phyloP scores from a whole-genome alignment of 257 asterid genomes.

The Mentha longifolia region DNA sequence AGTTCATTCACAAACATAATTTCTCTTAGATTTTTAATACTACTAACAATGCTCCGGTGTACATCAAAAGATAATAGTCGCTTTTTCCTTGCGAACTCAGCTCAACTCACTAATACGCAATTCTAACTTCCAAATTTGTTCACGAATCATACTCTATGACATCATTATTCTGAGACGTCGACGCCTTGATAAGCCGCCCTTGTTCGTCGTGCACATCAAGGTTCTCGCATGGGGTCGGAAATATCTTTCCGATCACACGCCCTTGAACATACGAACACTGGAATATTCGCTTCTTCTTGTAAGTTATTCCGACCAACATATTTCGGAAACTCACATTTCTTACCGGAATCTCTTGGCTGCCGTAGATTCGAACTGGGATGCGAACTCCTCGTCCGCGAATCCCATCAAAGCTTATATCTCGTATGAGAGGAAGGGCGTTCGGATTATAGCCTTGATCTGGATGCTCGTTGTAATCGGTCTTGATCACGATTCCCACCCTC shows the following conservation, averaged over 20 bases:
- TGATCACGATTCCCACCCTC: constrained; percentile 86
- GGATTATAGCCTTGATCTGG: constrained; percentile 78
- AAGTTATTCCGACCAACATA: constrained; percentile 81
- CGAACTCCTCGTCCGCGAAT: constrained; percentile 80
- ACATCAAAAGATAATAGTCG: background rate
- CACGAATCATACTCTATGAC: constrained; percentile 46
- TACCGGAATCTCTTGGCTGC: constrained; percentile 78
- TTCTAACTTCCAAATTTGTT: background rate
- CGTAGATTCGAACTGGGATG: constrained; percentile 88
- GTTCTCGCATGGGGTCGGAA: constrained; percentile 81
- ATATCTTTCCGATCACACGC: constrained; percentile 75
- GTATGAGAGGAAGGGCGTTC: constrained; percentile 71
- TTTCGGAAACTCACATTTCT: constrained; percentile 65
- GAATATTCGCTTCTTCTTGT: constrained; percentile 86
- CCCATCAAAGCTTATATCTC: constrained; percentile 69
- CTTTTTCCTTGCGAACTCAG: too few species aligned
- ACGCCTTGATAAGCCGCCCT: constrained; percentile 57
- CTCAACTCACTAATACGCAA: too few species aligned
- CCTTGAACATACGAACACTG: constrained; percentile 90
- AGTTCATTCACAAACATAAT: too few species aligned
- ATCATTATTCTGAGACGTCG: constrained; percentile 38
- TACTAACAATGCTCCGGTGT: background rate
- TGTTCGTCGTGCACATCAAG: constrained; percentile 74
- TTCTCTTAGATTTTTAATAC: too few species aligned
- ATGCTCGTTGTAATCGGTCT: constrained; percentile 92